Evolutionary conservation across 352 stramenopile species (phyloP), one percentile per base, ranked within the genome.

Genomic region (Globisporangium paroecandrum): DNA sequence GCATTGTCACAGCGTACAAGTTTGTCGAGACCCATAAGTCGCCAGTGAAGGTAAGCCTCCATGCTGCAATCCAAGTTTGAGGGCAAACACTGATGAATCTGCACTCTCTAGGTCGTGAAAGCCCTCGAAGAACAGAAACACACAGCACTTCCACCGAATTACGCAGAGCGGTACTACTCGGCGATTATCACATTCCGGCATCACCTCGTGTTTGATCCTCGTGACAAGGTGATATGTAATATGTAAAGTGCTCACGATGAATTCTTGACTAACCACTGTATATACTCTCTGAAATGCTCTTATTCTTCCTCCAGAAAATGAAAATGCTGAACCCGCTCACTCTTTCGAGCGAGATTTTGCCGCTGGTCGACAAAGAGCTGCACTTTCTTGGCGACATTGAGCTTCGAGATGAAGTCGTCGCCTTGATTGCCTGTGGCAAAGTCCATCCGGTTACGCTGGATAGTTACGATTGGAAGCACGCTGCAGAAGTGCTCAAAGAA

Each of bases 181-280:
- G 85, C 90, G 3, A 79, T 96, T 54, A 70, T 96, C 38, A 97
- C 90, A 0, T 97, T 95, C 70, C 85, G 85, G 1, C 89, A 97
- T 59, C 90, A 97, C 27, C 82, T 95, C 12, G 86, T 97, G 3
- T 97, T 89, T 64, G 86, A 96, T 70, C 89, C 89, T 36, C 74
- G 78, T n/a, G 73, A 89, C 64, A 62, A 84, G 57, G 87, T 92
- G 58, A 46, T 15, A 20, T 4, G 13, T 62, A n/a, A 1, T 10
- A 18, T 22, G 49, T 18, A 51, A 1, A 9, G 15, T 61, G 5
- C 7, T 65, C 43, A 24, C 41, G 15, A 20, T 12, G 34, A 47
- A 36, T 10, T 34, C 4, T n/a, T 24, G 7, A 24, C 53, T 65
- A n/a, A 69, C 12, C 24, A 18, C 1, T 27, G 9, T 6, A 9